These are phyloP conservation scores for Penicillium lagena DNA, from an alignment of 495 filamentous ascomycete species.

Conservation along the genomic window DNA sequence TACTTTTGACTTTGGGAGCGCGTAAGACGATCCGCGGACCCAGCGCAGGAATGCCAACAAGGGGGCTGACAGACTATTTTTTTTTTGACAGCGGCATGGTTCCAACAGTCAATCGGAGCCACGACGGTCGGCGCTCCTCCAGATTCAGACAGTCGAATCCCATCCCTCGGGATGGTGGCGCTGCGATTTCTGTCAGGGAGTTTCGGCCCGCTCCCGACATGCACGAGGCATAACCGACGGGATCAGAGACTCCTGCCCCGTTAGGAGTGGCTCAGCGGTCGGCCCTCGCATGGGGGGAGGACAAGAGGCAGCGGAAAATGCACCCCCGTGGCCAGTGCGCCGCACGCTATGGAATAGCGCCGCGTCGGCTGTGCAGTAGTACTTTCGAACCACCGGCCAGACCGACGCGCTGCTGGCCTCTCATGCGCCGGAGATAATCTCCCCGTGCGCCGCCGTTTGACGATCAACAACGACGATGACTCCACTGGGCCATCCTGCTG, in stretches of 20 bases:
- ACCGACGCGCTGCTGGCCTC: no score
- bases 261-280: slow-evolving; percentile 5
- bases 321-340: slow-evolving; percentile 27
- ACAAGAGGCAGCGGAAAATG: slow-evolving; percentile 23
- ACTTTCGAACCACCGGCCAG: not conserved
- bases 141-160: no score
- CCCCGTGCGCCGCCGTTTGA: slow-evolving; percentile 1
- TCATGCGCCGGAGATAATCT: not conserved
- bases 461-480: slow-evolving; percentile 15
- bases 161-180: no score
- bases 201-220: slow-evolving; percentile 25
- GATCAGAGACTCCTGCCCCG: not conserved
- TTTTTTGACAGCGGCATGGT: no score
- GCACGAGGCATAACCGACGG: not conserved
- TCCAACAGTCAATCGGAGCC: no score
- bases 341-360: slow-evolving; percentile 24
- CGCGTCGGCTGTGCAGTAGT: slow-evolving; percentile 20
- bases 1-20: no score
- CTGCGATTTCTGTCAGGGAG: slow-evolving; percentile 8
- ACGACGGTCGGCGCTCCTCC: no score
- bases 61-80: no score
- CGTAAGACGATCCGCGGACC: no score
- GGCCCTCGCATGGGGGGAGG: slow-evolving; percentile 7
- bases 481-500: slow-evolving; percentile 11
- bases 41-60: no score